Evolutionary conservation across 345 rosid species (phyloP), one percentile per base, ranked within the genome.

Genomic region (Pugionium dolabratum): DNA sequence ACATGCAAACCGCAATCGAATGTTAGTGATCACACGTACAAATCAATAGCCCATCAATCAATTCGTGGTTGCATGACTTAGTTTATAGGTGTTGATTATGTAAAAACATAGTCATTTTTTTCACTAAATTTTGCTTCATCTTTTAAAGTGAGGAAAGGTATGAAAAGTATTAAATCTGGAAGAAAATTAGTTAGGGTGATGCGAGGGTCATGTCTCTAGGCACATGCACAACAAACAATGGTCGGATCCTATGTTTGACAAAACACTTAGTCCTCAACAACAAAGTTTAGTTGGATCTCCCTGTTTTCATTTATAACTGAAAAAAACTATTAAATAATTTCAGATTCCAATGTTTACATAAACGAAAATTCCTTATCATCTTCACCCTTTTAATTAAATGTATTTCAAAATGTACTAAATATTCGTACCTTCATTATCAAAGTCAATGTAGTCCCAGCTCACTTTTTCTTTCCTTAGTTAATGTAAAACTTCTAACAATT

Each of bases 181-280:
- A 67, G 77, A 73, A 69, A 60, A 47, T 67, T 73, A 73, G 77
- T 73, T 73, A 61, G 63, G 62, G 37, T 66, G 72, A 53, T 73
- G 76, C 55, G 49, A 65, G 10, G 67, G 56, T 59, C 72, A 45
- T 59, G 72, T 52, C 7, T 45, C 54, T 9, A 59, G 10, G 72
- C 76, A 73, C 77, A 73, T 73, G 77, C 62, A 45, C 77, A 66
- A 60, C 66, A 60, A 73, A 67, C 73, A 73, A 73, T 57, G 77
- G 77, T 73, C 73, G 77, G 77, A 66, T 61, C 64, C 77, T 73
- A 73, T 61, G 68, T 73, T 67, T 73, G 77, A 67, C 77, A 54
- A 73, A 60, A 73, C 72, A 66, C 57, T 25, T 39, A 53, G 72
- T 66, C 72, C 36, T 73, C 71, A 59, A 65, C 72, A 36, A 68